Evolutionary conservation across 805 yeast species (phyloP), one percentile per base, ranked within the genome.

Genomic region (Candida anglica): DNA sequence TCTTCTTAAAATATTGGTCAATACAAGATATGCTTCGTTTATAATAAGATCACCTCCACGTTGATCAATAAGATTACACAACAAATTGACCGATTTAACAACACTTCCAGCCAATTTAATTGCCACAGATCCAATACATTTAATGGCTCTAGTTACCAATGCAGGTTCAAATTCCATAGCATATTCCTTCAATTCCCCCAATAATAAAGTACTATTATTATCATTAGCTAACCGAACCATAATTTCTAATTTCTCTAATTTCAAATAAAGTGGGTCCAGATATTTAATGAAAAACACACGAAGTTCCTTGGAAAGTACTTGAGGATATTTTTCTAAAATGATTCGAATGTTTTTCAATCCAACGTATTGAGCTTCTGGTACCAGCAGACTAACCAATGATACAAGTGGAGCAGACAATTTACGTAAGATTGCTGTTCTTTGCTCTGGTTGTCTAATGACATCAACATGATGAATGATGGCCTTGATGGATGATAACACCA

Each of bases 311-410:
- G 82, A 69, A 39, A 91, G 67, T 15, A 91, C 69, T 31, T 70
- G 72, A 4, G 98, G 98, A 57, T 86, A 87, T 57, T 85, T 85
- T 52, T 89, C 96, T 42, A 91, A 69, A 29, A 91, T 79, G 47
- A 91, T 82, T 56, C 96, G 74, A 40, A 93, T 88, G 58, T 93
- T 93, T 55, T 88, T 83, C 49, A 91, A 68, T 1, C 96, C 93
- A 29, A 91, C 96, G 50, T 83, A 91, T 60, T 93, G 98, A 30
- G 94, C 86, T 58, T 93, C 98, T 1, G 96, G 95, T 20, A 66
- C 61, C 8, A 95, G 85, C 6, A 88, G 79, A 6, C 91, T 81
- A 40, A 89, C 79, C 41, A 91, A 63, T 0, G 97, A 86, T 7
- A 89, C 95, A 50, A 89, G 64, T 1, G 96, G 96, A 8, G 95